These are phyloP conservation scores for Mrakia hoshinonis DNA, from an alignment of 768 basidiomycete species.

Conservation along the genomic window DNA sequence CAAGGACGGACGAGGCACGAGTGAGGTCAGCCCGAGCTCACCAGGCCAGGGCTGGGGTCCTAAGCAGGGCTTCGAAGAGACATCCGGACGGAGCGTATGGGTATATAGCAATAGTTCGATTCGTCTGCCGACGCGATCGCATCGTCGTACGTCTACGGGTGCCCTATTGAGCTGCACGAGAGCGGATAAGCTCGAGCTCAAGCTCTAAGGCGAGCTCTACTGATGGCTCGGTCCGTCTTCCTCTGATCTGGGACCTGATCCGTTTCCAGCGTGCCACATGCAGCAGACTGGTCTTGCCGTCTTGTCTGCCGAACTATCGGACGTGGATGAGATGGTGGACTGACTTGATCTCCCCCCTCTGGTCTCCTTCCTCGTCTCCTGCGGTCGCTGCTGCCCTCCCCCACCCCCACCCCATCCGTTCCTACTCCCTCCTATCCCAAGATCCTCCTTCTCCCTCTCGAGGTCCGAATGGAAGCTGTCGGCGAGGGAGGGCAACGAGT, in stretches of 20 bases:
- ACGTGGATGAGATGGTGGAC: neutral
- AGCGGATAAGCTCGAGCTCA: neutral
- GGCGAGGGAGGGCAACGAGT: slow-evolving; percentile 19
- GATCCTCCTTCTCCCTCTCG: slow-evolving; percentile 15
- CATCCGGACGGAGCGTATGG: too few species aligned
- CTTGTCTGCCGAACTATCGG: neutral
- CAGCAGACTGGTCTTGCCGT: neutral
- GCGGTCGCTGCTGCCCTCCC: neutral
- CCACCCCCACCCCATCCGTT: neutral
- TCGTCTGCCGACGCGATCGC: too few species aligned
- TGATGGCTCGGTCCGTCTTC: neutral
- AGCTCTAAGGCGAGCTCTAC: neutral
- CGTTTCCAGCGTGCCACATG: neutral
- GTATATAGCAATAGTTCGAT: too few species aligned
- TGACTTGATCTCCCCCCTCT: neutral
- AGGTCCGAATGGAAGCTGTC: slow-evolving; percentile 25
- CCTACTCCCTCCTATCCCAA: neutral
- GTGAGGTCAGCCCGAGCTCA: neutral
- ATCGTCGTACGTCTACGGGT: too few species aligned
- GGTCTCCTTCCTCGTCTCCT: slow-evolving; percentile 10
- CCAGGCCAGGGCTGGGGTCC: too few species aligned
- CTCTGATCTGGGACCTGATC: neutral
- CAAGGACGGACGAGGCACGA: neutral
- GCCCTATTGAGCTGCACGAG: too few species aligned
- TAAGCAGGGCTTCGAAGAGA: too few species aligned